Evolutionary conservation across 176 grass and related monocot species (phyloP).

Genomic region (Juncus effusus): DNA sequence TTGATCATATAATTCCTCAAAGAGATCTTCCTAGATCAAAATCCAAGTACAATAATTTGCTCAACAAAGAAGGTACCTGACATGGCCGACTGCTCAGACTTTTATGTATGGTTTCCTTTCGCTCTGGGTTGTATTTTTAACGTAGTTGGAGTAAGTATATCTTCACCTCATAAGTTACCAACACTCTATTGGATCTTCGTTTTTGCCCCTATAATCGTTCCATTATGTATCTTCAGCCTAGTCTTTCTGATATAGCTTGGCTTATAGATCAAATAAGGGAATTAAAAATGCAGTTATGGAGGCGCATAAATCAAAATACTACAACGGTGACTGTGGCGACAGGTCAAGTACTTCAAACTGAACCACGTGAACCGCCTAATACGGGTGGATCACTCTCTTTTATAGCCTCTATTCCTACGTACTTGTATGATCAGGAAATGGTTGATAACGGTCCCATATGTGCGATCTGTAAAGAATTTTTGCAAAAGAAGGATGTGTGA

Average conservation of each 20-base stretch:
- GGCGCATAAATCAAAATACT: not conserved
- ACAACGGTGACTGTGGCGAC: not conserved
- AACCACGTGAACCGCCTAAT: constrained; percentile 7
- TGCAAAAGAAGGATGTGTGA: not conserved
- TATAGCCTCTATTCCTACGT: not conserved
- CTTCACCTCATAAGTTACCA: not conserved
- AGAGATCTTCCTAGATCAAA: no score
- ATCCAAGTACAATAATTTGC: no score
- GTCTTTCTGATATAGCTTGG: not conserved
- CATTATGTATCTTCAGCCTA: not conserved
- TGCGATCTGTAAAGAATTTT: constrained; percentile 21
- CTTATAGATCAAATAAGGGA: not conserved
- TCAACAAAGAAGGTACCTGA: not conserved
- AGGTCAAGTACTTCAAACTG: not conserved
- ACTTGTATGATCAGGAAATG: not conserved
- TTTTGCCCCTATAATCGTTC: not conserved
- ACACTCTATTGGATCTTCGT: not conserved
- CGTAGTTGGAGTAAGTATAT: not conserved
- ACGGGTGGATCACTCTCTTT: not conserved
- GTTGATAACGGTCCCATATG: constrained; percentile 1
- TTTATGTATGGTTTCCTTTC: not conserved
- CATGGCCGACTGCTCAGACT: not conserved
- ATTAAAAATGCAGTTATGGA: not conserved
- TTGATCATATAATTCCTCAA: no score
- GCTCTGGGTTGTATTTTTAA: not conserved